Conservation (phyloP, 345 rosid genomes). For the Acer negundo region DNA sequence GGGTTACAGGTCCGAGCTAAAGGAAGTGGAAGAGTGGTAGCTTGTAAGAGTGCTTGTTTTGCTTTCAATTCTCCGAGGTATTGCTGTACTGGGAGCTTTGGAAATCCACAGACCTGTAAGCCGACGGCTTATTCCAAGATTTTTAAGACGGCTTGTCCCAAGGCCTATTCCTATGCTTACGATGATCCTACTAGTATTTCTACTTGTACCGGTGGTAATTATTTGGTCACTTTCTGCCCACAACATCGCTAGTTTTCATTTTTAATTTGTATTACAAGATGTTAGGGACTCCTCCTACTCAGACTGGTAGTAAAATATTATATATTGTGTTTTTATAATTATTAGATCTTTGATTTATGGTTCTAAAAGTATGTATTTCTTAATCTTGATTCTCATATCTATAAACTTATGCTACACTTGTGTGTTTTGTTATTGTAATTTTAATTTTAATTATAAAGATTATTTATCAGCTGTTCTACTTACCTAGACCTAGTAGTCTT, state of each 20-base stretch:
- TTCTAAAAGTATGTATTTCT: too few relatives aligned
- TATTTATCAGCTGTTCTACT: too few relatives aligned
- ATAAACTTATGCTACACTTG: too few relatives aligned
- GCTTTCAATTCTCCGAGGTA: constrained; percentile 89
- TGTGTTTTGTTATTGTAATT: too few relatives aligned
- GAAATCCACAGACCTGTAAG: constrained; percentile 74
- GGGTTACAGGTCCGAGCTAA: constrained; percentile 76
- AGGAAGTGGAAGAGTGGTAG: constrained; percentile 61
- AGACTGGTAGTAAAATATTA: too few relatives aligned
- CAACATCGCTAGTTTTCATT: constrained; percentile 20
- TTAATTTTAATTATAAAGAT: too few relatives aligned
- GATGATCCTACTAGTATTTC: constrained; percentile 94
- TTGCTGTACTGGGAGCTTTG: constrained; percentile 87
- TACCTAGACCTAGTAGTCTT: too few relatives aligned
- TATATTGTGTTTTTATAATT: too few relatives aligned
- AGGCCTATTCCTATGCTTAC: constrained; percentile 87
- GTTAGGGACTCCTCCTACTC: too few relatives aligned
- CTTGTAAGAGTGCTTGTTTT: constrained; percentile 91
- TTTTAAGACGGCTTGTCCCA: constrained; percentile 93
- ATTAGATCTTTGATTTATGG: too few relatives aligned
- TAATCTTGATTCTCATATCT: too few relatives aligned
- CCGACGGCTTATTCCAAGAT: constrained; percentile 90
- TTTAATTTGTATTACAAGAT: too few relatives aligned
- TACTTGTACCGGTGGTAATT: constrained; percentile 72
- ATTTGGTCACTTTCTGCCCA: constrained; percentile 88